These are phyloP conservation scores for Pyrenochaeta sp. DNA, from an alignment of 2,329 filamentous ascomycete species.

Conservation along the genomic window DNA sequence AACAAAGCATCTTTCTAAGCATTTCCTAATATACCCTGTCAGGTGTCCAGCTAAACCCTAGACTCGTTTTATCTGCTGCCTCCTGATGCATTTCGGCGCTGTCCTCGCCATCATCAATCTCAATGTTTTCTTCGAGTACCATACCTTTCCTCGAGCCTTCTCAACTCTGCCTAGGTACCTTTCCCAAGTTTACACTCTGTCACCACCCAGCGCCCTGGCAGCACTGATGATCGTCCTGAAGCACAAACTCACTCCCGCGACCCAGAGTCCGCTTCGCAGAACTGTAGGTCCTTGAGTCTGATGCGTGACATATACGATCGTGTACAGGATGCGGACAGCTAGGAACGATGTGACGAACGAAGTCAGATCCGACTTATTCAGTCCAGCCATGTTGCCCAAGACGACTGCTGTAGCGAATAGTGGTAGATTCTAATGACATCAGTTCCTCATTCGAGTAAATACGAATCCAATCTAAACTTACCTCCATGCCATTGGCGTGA, in stretches of 20 bases:
- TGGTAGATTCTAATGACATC: constrained; percentile 46
- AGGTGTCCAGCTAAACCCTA: no score
- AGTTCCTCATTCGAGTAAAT: no score
- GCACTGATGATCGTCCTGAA: constrained; percentile 28
- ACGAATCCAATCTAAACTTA: no score
- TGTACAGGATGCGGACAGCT: constrained; percentile 47
- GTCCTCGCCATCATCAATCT: no score
- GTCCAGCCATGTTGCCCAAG: constrained; percentile 51
- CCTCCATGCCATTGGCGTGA: constrained; percentile 56
- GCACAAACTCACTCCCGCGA: constrained; percentile 27
- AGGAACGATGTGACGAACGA: constrained; percentile 48
- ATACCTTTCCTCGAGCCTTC: no score
- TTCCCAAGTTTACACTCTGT: constrained; percentile 3
- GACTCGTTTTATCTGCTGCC: no score
- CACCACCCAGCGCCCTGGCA: constrained; percentile 29
- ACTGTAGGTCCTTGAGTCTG: constrained; percentile 28
- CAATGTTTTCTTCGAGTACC: not conserved
- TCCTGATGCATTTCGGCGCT: no score
- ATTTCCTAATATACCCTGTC: no score
- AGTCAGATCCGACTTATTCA: constrained; percentile 43
- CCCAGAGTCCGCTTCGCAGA: constrained; percentile 29
- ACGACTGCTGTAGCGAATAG: constrained; percentile 55
- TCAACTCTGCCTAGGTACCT: no score
- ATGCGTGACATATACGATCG: constrained; percentile 45
- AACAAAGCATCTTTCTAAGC: no score